Evolutionary conservation across 2,329 filamentous ascomycete species (phyloP).

Genomic region (Ceratocystis albifundus): DNA sequence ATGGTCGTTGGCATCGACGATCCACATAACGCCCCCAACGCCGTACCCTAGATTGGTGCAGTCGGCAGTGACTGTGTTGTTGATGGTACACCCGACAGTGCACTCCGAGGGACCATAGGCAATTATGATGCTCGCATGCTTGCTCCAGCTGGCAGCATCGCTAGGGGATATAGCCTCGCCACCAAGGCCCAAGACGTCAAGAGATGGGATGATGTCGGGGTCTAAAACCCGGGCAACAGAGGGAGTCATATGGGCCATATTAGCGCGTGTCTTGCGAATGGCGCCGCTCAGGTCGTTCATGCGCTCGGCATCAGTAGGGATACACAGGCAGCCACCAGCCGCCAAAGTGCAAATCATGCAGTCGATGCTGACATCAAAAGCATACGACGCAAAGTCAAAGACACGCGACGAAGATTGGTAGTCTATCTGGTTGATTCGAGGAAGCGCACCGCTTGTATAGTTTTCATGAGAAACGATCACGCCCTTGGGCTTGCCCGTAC

Average conservation of each 20-base stretch:
- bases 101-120: slow-evolving; percentile 46
- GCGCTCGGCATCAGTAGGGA: slow-evolving; percentile 43
- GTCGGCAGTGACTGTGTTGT: slow-evolving; percentile 33
- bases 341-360: slow-evolving; percentile 45
- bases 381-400: slow-evolving; percentile 42
- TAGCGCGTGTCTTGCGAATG: slow-evolving; percentile 35
- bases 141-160: slow-evolving; percentile 39
- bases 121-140: slow-evolving; percentile 38
- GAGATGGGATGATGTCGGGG: slow-evolving; percentile 35
- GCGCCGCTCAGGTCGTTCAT: slow-evolving; percentile 41
- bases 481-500: slow-evolving; percentile 52
- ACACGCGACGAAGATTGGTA: slow-evolving; percentile 35
- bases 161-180: slow-evolving; percentile 43
- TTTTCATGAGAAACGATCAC: slow-evolving; percentile 43
- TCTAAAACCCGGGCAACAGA: slow-evolving; percentile 40
- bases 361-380: slow-evolving; percentile 45
- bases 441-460: slow-evolving; percentile 37
- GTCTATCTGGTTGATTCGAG: slow-evolving; percentile 34
- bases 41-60: slow-evolving; percentile 40
- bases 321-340: slow-evolving; percentile 40
- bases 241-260: slow-evolving; percentile 42
- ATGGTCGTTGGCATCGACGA: slow-evolving; percentile 40
- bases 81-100: slow-evolving; percentile 42
- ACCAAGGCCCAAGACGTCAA: slow-evolving; percentile 39
- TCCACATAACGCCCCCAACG: slow-evolving; percentile 39